Evolutionary conservation across 768 basidiomycete genomes (phyloP), one percentile per base, ranked within the genome.

Genomic region (Kwoniella dendrophila): DNA sequence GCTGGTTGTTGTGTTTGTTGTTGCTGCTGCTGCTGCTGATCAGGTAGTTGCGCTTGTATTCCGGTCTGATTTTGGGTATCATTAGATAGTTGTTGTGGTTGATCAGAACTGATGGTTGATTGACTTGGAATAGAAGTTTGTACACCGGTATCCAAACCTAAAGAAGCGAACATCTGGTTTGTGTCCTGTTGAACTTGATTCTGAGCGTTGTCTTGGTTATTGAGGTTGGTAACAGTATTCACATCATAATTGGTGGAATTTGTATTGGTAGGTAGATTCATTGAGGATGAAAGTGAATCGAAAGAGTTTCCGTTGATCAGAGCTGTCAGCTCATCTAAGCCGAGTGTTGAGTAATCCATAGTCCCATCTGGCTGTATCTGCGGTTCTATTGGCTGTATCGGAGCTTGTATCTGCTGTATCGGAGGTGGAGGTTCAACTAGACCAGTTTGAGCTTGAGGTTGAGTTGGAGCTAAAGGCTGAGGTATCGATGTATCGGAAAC

Each of bases 271-370:
- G 45, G 7, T 5, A 8, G 4, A n/a, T 10, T 26, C 41, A 43
- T 8, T 6, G 24, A 11, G 7, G 47, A 3, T 1, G 57, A 16
- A 3, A 52, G 4, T 10, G 26, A 22, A 40, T 43, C 60, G 53
- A 54, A 55, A 10, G 60, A 43, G 30, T 56, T 47, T 14, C 60
- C 60, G 27, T 62, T 62, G 45, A 62, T 53, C 1, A 62, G 20
- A 8, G 60, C 60, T 0, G 40, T 53, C 5, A 62, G 47, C 43
- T 62, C 60, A 16, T 52, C 60, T 36, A 62, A 41, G 7, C 60
- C 60, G 20, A 62, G 22, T 2, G 53, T 29, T 10, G 60, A 55
- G 33, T 62, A 62, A 14, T 62, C 53, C 20, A 60, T 20, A n/a
- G 22, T 29, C 27, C 38, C 51, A 44, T 29, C 38, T 2, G 55